Base-by-base conservation (phyloP, 352 stramenopile genomes). In the Phytophthora multivora region DNA sequence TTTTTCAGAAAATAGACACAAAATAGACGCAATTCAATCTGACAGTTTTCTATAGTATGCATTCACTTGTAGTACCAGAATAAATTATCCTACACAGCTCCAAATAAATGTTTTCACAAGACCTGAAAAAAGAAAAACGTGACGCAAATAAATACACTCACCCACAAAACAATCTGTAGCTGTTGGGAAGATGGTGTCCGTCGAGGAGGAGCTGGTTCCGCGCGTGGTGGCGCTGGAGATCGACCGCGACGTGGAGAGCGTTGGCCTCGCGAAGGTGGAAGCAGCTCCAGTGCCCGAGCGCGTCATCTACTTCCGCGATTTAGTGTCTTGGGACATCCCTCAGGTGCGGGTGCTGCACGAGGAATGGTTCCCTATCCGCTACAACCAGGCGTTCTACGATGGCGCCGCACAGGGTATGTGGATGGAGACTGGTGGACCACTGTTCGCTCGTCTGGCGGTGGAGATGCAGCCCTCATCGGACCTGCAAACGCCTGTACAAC, bases 351-450 rank as follows among this genome's bases (percentile, higher is more conserved):
- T 66, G 36, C 77, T 99, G 41, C 96, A 99, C 73, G 96, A 98
- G 66, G 75, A 97, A 60, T 99, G 96, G 93, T 99, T 99, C 67
- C 97, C 97, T 3, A 98, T 99, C 38, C 77, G 87, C 28, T 99
- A 99, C 77, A 97, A 97, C 63, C 78, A 97, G 59, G 83, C 89
- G 45, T 99, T 99, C 73, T 99, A 98, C 69, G 91, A 98, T 51
- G 82, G 91, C 35, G 78, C 97, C 1, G 89, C 92, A 9, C 70
- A 87, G 28, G 81, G 87, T 18, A 55, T 89, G 16, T 97, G 97
- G 88, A 85, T 84, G 53, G 92, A 96, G 52, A 96, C 83, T 3
- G 82, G 84, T 7, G 83, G 95, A 5, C 77, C 86, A 10, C 69
- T 99, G 11, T 98, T 98, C 71, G 91, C 91, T 15, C 88, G 88